Base-by-base conservation (phyloP, 306 rosid species). In the Astragalus glycyphyllos region DNA sequence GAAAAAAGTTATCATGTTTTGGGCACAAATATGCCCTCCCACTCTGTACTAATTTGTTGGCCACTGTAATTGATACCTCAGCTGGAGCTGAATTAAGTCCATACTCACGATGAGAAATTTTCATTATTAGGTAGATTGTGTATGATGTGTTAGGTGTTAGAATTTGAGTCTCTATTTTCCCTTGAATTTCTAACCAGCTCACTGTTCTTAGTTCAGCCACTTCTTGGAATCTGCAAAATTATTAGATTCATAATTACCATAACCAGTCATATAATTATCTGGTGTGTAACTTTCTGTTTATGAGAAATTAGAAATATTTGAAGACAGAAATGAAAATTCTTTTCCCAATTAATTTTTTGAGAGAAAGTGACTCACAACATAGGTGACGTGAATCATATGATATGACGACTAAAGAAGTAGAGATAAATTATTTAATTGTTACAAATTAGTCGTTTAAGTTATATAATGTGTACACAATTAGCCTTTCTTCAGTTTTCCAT, bases 131-230 rank as follows among this genome's bases (percentile, higher is more conserved):
- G 69, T 82, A 84, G 7, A 81, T 88, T 2, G 15, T 75, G 50
- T 87, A 87, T 5, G 7, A 26, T 2, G 93, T 84, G 81, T 86
- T 86, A n/a, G 83, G 44, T 10, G 91, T 80, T 8, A 90, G 79
- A 65, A 4, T 54, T 11, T 9, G 2, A 0, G 78, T 87, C 31
- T 58, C 60, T 0, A 87, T 84, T 75, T 82, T 77, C 0, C 91
- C 96, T 42, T 58, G 1, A 2, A 90, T 85, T 49, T 87, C 88
- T 45, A 90, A 55, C 93, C 96, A 84, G 15, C 68, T 65, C 44
- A 54, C 67, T 50, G 80, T 82, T 79, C 85, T 90, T 0, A 90
- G 87, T 73, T 82, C 84, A 3, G 69, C 87, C 62, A 54, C 96
- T 71, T 71, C 86, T n/a, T 15, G 6, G 54, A 90, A 90, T 55